Base-by-base conservation (phyloP, 805 yeast genomes). In the Cyberlindnera samutprakarnensis region DNA sequence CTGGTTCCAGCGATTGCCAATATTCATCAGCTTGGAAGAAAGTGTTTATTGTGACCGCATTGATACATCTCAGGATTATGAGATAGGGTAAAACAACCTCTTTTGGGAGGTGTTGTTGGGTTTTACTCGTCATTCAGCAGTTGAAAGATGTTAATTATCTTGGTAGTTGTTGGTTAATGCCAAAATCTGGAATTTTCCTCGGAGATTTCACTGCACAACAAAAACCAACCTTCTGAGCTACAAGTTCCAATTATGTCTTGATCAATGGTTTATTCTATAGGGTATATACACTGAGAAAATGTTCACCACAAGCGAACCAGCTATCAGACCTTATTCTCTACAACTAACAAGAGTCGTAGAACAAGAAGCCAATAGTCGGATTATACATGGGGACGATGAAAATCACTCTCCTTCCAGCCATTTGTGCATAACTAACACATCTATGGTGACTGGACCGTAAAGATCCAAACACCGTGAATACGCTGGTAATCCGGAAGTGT, bases 11-110 rank as follows among this genome's bases (percentile, higher is more conserved):
- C 0, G 88, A 66, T 57, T 92, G 99, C 76, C 79, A 92, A 57
- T 68, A 92, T 56, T 92, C 99, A 55, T 92, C 99, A 0, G 98
- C 90, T 54, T 92, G 99, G 59, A 92, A 92, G 51, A 75, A 92
- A 0, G 97, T 86, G 34, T 52, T 52, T 5, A 74, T 70, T 2
- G 76, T 53, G 16, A 82, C 49, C 1, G 94, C 72, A 54, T 87
- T 86, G 46, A 71, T 20, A 8, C 78, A 39, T 24, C 95, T 56
- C n/a, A 69, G 41, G 0, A 61, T 30, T 3, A 72, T 35, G 6
- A 73, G 41, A 32, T 49, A 48, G 14, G 49, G 48, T 4, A 55
- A 28, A 7, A 48, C 32, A 1, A 49, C 14, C 1, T 46, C 49
- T 6, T 25, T 23, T 3, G 54, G 54, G 5, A 49, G 42, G 14